Evolutionary conservation across 306 rosid species (phyloP).

Genomic region (Cucurbita pepo): DNA sequence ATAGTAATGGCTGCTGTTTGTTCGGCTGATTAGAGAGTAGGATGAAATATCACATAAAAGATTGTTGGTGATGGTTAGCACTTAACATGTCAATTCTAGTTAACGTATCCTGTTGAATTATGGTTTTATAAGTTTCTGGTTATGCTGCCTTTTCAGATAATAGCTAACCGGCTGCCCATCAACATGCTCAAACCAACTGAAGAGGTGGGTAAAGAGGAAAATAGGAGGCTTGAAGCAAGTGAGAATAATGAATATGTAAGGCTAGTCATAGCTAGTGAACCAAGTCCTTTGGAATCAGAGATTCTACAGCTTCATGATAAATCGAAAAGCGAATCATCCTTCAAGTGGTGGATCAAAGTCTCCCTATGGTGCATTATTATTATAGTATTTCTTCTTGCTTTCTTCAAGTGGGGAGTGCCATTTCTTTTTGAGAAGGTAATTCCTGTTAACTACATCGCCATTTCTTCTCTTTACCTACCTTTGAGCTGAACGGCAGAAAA

Average conservation of each 20-base stretch:
- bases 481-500: not conserved
- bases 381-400: conserved; percentile 21
- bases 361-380: conserved; percentile 32
- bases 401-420: conserved; percentile 72
- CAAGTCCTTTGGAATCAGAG: conserved; percentile 31
- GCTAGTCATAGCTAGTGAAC: conserved; percentile 66
- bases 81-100: not conserved
- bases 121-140: not conserved
- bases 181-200: conserved; percentile 40
- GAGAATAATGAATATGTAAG: conserved; percentile 68
- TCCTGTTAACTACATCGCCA: not conserved
- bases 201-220: conserved; percentile 34
- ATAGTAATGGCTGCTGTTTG: not conserved
- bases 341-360: conserved; percentile 64
- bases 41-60: not conserved
- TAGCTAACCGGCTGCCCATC: conserved; percentile 9
- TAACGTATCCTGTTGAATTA: not conserved
- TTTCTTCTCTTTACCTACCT: not conserved
- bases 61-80: not conserved
- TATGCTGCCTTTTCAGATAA: not conserved
- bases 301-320: conserved; percentile 40
- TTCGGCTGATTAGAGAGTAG: not conserved
- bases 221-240: conserved; percentile 29
- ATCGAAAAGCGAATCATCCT: conserved; percentile 22
- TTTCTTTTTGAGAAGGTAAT: conserved; percentile 74